A percentile compares a stretch with the other conserved stretches of the same genome.
These are phyloP conservation scores for Albifimbria verrucaria DNA, from an alignment of 2,329 filamentous ascomycete genomes.

Conservation along the genomic window DNA sequence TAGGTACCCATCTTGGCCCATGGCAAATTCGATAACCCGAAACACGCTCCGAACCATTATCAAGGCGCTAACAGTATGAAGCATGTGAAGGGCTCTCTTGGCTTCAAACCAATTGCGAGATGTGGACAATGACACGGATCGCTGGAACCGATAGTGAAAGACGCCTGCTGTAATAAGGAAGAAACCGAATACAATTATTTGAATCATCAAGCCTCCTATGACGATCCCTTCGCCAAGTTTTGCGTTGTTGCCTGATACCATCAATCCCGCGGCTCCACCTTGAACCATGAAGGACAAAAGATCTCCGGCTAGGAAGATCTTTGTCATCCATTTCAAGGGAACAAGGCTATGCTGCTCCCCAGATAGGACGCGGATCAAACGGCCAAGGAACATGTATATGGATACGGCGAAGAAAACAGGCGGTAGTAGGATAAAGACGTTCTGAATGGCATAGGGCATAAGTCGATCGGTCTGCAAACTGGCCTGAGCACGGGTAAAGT, in stretches of 20 bases:
- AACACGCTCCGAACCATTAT: conserved; percentile 37
- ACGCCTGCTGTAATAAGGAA: conserved; percentile 33
- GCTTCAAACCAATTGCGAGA: conserved; percentile 14
- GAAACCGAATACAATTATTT: not conserved
- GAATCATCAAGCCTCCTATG: not conserved
- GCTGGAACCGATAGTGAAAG: conserved; percentile 31
- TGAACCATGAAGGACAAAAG: not conserved
- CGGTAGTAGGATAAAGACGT: conserved; percentile 4
- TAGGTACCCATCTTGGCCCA: conserved; percentile 31
- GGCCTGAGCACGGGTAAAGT: not conserved
- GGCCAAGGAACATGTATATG: conserved; percentile 10
- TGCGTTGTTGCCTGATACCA: not conserved
- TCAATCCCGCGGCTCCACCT: not conserved
- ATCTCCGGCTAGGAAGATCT: conserved; percentile 9
- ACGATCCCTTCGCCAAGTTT: not conserved
- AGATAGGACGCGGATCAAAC: conserved; percentile 1
- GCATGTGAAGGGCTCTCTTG: conserved; percentile 23
- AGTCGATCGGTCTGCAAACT: not conserved
- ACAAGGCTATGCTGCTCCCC: not conserved
- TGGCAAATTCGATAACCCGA: conserved; percentile 39
- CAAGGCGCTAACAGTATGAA: conserved; percentile 28
- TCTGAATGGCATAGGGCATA: conserved; percentile 5
- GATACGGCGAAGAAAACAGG: conserved; percentile 8
- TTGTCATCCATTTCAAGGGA: conserved; percentile 7
- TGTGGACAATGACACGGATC: not conserved